A percentile compares a stretch with the other conserved stretches of the same genome.
Evolutionary conservation across 1,139 yeast genomes (phyloP).

Genomic region (Pichia sp.): DNA sequence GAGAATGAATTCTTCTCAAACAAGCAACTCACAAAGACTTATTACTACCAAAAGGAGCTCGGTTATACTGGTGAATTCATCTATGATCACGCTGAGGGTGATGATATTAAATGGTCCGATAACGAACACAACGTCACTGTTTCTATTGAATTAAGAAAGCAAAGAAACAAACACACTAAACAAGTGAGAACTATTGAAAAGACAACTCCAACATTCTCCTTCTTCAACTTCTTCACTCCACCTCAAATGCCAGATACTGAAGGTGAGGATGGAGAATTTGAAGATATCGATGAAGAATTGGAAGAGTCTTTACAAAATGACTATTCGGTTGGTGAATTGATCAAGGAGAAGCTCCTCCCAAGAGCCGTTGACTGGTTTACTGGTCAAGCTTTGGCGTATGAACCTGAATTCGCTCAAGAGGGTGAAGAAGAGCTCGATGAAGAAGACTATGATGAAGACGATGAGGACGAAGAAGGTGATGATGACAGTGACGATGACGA

Average conservation of each 20-base stretch:
- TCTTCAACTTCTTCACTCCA: slow-evolving; percentile 93
- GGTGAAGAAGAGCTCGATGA: slow-evolving; percentile 38
- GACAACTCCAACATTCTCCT: slow-evolving; percentile 86
- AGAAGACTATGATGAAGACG: slow-evolving; percentile 43
- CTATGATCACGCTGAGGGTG: slow-evolving; percentile 95
- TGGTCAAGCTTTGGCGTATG: slow-evolving; percentile 80
- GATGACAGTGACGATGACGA: slow-evolving; percentile 35
- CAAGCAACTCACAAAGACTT: slow-evolving; percentile 68
- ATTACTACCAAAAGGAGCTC: slow-evolving; percentile 89
- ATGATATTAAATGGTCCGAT: slow-evolving; percentile 75
- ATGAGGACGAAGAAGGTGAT: slow-evolving; percentile 21
- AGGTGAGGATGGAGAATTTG: slow-evolving; percentile 41
- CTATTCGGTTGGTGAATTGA: slow-evolving; percentile 93
- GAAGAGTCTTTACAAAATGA: slow-evolving; percentile 86
- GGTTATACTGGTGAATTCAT: slow-evolving; percentile 96
- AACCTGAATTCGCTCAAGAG: slow-evolving; percentile 44
- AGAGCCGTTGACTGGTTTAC: slow-evolving; percentile 98
- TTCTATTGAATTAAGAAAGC: slow-evolving; percentile 88
- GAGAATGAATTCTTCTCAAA: slow-evolving; percentile 77
- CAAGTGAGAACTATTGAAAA: slow-evolving; percentile 96
- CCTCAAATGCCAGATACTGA: slow-evolving; percentile 64
- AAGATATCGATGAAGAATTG: slow-evolving; percentile 64
- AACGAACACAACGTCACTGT: slow-evolving; percentile 82
- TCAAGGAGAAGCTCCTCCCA: slow-evolving; percentile 92
- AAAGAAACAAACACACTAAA: slow-evolving; percentile 94